These are phyloP conservation scores for Chalciporus sp. DNA, from an alignment of 1,284 basidiomycete genomes.

Conservation along the genomic window DNA sequence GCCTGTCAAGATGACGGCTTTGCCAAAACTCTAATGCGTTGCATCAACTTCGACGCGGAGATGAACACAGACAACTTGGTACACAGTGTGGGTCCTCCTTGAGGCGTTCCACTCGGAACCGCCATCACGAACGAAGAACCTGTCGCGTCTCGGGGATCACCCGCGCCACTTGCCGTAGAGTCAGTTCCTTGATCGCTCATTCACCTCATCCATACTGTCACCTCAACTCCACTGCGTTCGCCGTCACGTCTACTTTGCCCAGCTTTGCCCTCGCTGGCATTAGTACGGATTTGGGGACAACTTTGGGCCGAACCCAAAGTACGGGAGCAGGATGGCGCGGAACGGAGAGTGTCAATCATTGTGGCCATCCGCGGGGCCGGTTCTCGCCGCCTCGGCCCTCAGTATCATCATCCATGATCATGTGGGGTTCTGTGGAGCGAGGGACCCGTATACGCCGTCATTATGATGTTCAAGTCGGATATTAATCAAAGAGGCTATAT, in stretches of 20 bases:
- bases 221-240: too few relatives aligned
- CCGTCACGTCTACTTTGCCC: too few relatives aligned
- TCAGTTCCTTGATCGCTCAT: not conserved
- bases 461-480: not conserved
- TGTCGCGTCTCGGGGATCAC: not conserved
- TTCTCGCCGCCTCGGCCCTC: not conserved
- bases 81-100: not conserved
- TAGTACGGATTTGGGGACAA: not conserved
- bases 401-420: too few relatives aligned
- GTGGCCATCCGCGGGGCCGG: not conserved
- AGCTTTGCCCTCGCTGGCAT: too few relatives aligned
- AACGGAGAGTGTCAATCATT: not conserved
- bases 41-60: not conserved
- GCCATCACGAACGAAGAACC: not conserved
- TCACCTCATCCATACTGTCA: too few relatives aligned
- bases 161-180: not conserved
- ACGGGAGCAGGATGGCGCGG: not conserved
- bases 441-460: not conserved
- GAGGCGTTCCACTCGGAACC: not conserved
- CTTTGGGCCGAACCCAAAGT: not conserved
- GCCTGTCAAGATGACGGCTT: not conserved
- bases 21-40: too few relatives aligned
- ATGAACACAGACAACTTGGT: not conserved
- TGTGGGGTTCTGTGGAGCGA: too few relatives aligned
- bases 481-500: not conserved